Base-by-base conservation (phyloP, 1,284 basidiomycete species). In the Moniliophthora roreri region DNA sequence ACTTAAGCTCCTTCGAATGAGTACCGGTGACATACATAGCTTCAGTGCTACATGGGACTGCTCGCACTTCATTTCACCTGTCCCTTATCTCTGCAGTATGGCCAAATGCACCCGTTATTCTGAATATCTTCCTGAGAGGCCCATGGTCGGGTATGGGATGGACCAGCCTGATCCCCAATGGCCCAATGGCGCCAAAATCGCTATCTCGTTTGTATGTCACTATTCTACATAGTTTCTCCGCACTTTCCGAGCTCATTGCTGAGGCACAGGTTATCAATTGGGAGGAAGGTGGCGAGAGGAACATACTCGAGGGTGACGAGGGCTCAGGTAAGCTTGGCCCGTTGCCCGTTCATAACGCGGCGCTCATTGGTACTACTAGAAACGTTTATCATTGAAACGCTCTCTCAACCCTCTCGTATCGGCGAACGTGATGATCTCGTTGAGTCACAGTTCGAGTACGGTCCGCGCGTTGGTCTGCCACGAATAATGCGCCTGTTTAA, bases 121-220 rank as follows among this genome's bases (percentile, higher is more conserved):
- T 18, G 49, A 51, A 20, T 51, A 44, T 34, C 39, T 51, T 8
- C 49, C 49, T 28, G 49, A 51, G 36, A 37, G 49, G 4, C 39
- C 38, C 16, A 3, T 51, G 24, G 23, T 51, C 4, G 49, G 49
- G 9, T 51, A 51, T 51, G 49, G 49, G 11, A 42, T 52, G 41
- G 18, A 52, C 13, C 44, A 36, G 13, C 50, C 50, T 46, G 44
- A 47, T 34, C 42, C 41, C 10, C 44, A 47, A 15, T 52, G 50
- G 50, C 50, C 50, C 11, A 44, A 44, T n/a, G 36, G 23, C 24
- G 50, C 50, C 7, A 52, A 52, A 28, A 46, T 52, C 20, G 50
- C 50, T 26, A 26, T 52, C 5, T 46, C 50, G 2, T 52, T 52
- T 37, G 50, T 52, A 26, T 20, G 50, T 36, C 4, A 13, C 5